These are phyloP conservation scores for Herpetomonas muscarum DNA, from an alignment of 208 protist genomes.

Conservation along the genomic window DNA sequence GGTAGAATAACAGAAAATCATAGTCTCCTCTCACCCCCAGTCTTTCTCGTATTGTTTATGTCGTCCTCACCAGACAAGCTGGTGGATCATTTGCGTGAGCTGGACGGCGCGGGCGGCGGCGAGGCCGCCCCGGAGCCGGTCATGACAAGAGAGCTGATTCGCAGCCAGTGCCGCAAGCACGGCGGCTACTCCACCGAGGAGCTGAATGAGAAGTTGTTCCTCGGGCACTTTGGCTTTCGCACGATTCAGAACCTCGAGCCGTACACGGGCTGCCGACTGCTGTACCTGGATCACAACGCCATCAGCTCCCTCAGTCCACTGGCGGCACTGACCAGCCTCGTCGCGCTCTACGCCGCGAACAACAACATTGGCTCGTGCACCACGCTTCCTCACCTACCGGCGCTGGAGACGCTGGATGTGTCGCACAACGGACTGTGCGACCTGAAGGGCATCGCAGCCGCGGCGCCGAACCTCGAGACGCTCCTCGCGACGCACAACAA, in stretches of 20 bases:
- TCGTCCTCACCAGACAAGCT: no score
- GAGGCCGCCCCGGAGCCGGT: background rate
- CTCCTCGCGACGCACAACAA: conserved; percentile 58
- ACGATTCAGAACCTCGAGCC: conserved; percentile 61
- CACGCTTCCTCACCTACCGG: conserved; percentile 52
- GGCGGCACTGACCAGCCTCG: conserved; percentile 41
- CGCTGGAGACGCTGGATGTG: conserved; percentile 80
- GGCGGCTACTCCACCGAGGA: conserved; percentile 82
- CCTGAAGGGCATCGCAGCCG: conserved; percentile 31
- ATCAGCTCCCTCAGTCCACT: conserved; percentile 79
- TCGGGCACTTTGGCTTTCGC: conserved; percentile 86
- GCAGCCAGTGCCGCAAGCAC: conserved; percentile 59
- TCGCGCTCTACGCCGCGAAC: conserved; percentile 81
- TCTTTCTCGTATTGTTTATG: no score
- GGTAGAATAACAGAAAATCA: no score
- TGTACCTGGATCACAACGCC: conserved; percentile 92
- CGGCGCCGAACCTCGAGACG: conserved; percentile 40
- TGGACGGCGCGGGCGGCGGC: background rate
- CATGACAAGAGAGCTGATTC: conserved; percentile 61
- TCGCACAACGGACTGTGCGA: conserved; percentile 67
- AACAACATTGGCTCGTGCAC: conserved; percentile 75
- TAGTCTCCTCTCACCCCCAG: no score
- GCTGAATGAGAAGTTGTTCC: conserved; percentile 92
- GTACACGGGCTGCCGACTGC: conserved; percentile 74
- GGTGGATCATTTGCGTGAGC: no score